A percentile compares a stretch with the other conserved stretches of the same genome.
phyloP scores from a whole-genome alignment of 2,329 filamentous ascomycete genomes.

The Alternaria solani region DNA sequence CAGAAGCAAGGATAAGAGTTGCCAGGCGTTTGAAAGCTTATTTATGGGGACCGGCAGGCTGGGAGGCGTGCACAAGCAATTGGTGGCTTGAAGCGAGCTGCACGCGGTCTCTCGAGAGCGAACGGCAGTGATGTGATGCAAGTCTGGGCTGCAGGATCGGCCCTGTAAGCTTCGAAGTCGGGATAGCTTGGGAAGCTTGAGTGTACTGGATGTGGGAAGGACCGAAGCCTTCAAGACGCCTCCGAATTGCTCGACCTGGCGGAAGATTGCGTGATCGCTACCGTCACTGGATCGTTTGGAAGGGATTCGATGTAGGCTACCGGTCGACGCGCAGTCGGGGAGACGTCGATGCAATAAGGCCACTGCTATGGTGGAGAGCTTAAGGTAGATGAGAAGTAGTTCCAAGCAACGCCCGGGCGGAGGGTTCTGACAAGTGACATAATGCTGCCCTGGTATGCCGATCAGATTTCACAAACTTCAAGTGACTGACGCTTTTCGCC shows the following conservation, averaged over 20 bases:
- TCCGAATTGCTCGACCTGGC: conserved; percentile 34
- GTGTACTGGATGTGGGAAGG: conserved; percentile 22
- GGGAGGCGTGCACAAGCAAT: conserved; percentile 17
- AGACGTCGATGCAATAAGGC: conserved; percentile 8
- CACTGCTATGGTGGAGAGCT: conserved; percentile 1
- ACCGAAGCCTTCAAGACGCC: conserved; percentile 26
- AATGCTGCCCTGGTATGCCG: conserved; percentile 28
- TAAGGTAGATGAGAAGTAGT: conserved; percentile 2
- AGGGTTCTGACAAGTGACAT: conserved; percentile 36
- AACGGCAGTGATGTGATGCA: conserved; percentile 2
- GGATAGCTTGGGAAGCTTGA: conserved; percentile 13
- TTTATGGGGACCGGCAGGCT: conserved; percentile 28
- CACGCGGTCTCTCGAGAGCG: background rate
- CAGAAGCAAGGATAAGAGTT: conserved; percentile 29
- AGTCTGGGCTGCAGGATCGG: conserved; percentile 5
- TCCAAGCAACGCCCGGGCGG: conserved; percentile 13
- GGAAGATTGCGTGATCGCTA: conserved; percentile 39
- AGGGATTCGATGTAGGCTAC: conserved; percentile 1
- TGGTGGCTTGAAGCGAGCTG: conserved; percentile 14
- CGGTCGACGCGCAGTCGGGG: conserved; percentile 9
- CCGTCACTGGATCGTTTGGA: conserved; percentile 5
- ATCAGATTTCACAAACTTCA: conserved; percentile 10
- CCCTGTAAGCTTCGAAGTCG: conserved; percentile 19
- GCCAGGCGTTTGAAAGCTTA: conserved; percentile 39
- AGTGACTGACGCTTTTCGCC: conserved; percentile 22